Base-by-base conservation (phyloP, 345 rosid species). In the Ricinus communis region DNA sequence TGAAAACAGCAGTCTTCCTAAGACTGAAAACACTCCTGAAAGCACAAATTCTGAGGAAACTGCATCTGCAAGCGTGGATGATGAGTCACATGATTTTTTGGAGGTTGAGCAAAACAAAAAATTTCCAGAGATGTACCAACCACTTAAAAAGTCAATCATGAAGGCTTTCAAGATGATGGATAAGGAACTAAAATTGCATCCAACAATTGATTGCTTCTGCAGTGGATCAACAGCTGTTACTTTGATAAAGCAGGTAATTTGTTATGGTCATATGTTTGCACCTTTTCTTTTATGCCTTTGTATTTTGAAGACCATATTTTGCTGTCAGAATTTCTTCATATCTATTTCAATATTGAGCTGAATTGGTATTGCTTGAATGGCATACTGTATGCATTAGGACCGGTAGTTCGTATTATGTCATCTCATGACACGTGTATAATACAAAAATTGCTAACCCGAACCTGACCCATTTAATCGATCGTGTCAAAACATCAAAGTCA, bases 171-270 rank as follows among this genome's bases (percentile, higher is more conserved):
- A 84, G 79, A 82, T 90, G 77, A 87, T 87, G 80, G 97, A 91
- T 79, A 94, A 87, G 85, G 92, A 91, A 64, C 66, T 94, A 45
- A 90, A 88, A 78, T 78, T 90, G 85, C 91, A 90, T 83, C 95
- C 96, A 27, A 82, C 86, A 30, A 90, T 94, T 27, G 97, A 91
- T 84, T 91, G 98, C 80, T 91, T 91, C 87, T 94, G 98, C 89
- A 94, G 98, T 31, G 98, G 98, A 38, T 72, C 98, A 8, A 94
- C 98, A 66, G 93, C 97, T 19, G 98, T 94, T 60, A 86, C 91
- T 71, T 78, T 91, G 83, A 85, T 94, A 60, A 94, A 91, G 69
- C 93, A 86, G 98, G 98, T 91, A 83, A 18, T 27, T 72, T 68
- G 28, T 36, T 60, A 69, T 28, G 53, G 59, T n/a, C 28, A 40